Base-by-base conservation (phyloP, 441 rosid species). In the Pelargonium australe region DNA sequence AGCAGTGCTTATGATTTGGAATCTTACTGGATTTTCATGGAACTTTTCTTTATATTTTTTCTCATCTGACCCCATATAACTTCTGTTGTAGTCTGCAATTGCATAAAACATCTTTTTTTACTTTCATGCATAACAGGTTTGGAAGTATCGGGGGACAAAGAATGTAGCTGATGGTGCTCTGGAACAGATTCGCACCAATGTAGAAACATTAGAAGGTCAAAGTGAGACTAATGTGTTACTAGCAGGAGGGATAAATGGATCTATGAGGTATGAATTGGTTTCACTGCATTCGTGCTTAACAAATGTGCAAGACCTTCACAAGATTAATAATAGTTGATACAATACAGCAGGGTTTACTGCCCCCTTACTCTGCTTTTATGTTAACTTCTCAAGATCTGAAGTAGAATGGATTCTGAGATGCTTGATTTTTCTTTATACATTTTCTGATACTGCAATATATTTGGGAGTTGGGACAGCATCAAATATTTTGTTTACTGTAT, bases 131-230 rank as follows among this genome's bases (percentile, higher is more conserved):
- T 67, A 66, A 71, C 70, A 88, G 93, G 82, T 83, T 62, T 83
- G 83, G 86, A 83, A 77, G 73, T 86, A 82, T 73, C 73, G 41
- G 10, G 74, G 65, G 43, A 80, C 84, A 37, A 68, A 31, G 37
- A 69, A 67, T 25, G 68, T 76, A 4, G 85, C 79, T 14, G 88
- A 87, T 79, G 76, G 80, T 67, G 86, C 86, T 57, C 79, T 93
- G 78, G 88, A 85, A 66, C 80, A 73, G 49, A 49, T 80, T 40
- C 77, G 40, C 72, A 57, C 83, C 63, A 67, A 69, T 73, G 37
- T 85, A 71, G 78, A 80, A 61, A 85, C 91, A 40, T 80, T 80
- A 57, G 76, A 78, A 43, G 98, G 98, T 79, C 75, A 77, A 80
- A 72, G 55, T 7, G 77, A 65, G 73, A 78, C 70, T n/a, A 82